A percentile compares a stretch with the other conserved stretches of the same genome.
Conservation (phyloP, 768 basidiomycete genomes). For the Leccinum olivaceopallidum region DNA sequence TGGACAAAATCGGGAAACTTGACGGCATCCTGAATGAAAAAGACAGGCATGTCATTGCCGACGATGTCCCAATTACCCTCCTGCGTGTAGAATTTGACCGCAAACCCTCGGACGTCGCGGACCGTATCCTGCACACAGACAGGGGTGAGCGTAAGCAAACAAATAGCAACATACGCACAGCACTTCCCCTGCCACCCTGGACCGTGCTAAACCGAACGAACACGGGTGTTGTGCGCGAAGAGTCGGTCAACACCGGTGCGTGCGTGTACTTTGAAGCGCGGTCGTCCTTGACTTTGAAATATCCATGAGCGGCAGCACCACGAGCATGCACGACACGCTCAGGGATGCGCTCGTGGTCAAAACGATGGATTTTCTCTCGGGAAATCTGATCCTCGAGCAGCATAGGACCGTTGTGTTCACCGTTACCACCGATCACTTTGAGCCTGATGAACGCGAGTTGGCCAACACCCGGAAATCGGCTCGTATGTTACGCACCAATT, state of each 20-base stretch:
- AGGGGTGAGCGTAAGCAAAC: background rate
- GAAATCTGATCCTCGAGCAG: constrained; percentile 78
- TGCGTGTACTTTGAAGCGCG: constrained; percentile 69
- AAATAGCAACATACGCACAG: constrained; percentile 46
- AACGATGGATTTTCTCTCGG: constrained; percentile 74
- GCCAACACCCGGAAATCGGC: constrained; percentile 4
- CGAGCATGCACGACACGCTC: constrained; percentile 78
- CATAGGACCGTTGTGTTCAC: constrained; percentile 58
- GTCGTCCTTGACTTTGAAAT: constrained; percentile 73
- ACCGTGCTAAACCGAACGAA: constrained; percentile 90
- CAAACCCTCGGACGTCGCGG: constrained; percentile 87
- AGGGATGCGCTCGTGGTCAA: constrained; percentile 89
- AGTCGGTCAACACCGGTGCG: constrained; percentile 71
- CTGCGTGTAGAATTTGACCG: constrained; percentile 77
- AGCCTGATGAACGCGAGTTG: constrained; percentile 43
- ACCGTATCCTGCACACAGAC: constrained; percentile 56
- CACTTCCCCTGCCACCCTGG: constrained; percentile 76
- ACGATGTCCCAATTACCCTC: constrained; percentile 91
- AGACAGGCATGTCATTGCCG: constrained; percentile 81
- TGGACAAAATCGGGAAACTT: constrained; percentile 88
- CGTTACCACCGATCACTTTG: constrained; percentile 44
- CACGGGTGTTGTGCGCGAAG: constrained; percentile 68
- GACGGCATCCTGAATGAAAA: constrained; percentile 80
- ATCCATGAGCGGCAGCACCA: constrained; percentile 78
- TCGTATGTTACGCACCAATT: constrained; percentile 46